Conservation (phyloP, 805 yeast species). For the Wickerhamiella bombiphila region DNA sequence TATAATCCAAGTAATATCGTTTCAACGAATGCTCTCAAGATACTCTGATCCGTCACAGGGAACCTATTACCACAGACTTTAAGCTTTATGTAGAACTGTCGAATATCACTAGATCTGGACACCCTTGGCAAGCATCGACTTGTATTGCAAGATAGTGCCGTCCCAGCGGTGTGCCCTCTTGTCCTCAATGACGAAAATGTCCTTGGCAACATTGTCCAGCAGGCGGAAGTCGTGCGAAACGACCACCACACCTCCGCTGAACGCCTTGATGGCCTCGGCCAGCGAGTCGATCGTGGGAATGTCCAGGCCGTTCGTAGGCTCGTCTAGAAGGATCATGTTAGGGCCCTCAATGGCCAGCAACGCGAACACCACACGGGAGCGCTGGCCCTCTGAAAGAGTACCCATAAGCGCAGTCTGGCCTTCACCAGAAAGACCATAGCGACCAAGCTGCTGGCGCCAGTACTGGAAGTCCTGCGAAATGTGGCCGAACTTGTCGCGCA, state of each 20-base stretch:
- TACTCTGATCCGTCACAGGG: not conserved
- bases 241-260: constrained; percentile 96
- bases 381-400: constrained; percentile 96
- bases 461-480: constrained; percentile 97
- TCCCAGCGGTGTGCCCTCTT: constrained; percentile 96
- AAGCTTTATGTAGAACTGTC: not conserved
- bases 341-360: constrained; percentile 89
- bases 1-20: too few relatives aligned
- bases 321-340: constrained; percentile 87
- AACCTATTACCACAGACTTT: not conserved
- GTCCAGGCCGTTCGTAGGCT: constrained; percentile 99
- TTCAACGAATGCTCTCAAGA: too few relatives aligned
- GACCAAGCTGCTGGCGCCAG: constrained; percentile 88
- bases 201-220: constrained; percentile 93
- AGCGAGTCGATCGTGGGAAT: constrained; percentile 95
- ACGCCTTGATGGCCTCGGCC: constrained; percentile 88
- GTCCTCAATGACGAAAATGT: constrained; percentile 90
- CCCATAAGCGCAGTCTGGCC: constrained; percentile 98
- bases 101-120: constrained; percentile 26
- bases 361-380: constrained; percentile 97
- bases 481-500: constrained; percentile 79
- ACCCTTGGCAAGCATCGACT: constrained; percentile 83
- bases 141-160: constrained; percentile 77
- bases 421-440: constrained; percentile 97
- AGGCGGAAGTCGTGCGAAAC: constrained; percentile 98